Base-by-base conservation (phyloP, 495 filamentous ascomycete genomes). In the Talaromyces borbonicus region DNA sequence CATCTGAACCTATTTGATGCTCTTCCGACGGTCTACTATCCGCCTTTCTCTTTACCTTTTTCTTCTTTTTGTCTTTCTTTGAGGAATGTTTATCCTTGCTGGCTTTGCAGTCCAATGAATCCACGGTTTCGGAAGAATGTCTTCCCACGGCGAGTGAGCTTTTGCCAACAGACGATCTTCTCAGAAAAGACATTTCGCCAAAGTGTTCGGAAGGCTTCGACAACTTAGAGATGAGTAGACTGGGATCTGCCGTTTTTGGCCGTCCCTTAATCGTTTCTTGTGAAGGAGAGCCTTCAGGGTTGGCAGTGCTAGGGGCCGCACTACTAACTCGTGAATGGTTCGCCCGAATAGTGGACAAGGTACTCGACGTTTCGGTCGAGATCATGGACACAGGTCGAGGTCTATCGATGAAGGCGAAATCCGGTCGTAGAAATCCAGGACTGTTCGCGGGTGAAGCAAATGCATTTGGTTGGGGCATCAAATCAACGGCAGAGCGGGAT, bases 311-410 rank as follows among this genome's bases (percentile, higher is more conserved):
- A 30, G 49, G 45, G 8, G 33, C 26, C n/a, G 24, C 44, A 23
- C 35, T 47, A 46, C 38, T 47, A 15, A 51, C 58, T 12, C 65
- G 56, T 15, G 64, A 63, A 22, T 53, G 51, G 15, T 63, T 46
- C 22, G 53, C 46, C 23, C 79, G 72, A 15, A 80, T 63, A 3
- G 75, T 81, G 20, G 68, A 65, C 32, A 76, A 59, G 18, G 75
- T 87, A 51, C 78, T 85, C 35, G 83, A 79, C 0, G 83, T 81
- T 48, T 88, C 84, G 6, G 78, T 81, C 1, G 85, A 90, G 6
- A 85, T 73, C 6, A 84, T 70, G 8, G 85, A 88, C 6, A 85
- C 59, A 0, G 84, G 84, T 7, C 83, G 77, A 5, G 82, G 81
- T 47, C 85, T 85, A 51, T 84, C 83, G 2, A 80, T 67, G 69